Base-by-base conservation (phyloP, 2,329 filamentous ascomycete genomes). In the Claviceps spartinae region DNA sequence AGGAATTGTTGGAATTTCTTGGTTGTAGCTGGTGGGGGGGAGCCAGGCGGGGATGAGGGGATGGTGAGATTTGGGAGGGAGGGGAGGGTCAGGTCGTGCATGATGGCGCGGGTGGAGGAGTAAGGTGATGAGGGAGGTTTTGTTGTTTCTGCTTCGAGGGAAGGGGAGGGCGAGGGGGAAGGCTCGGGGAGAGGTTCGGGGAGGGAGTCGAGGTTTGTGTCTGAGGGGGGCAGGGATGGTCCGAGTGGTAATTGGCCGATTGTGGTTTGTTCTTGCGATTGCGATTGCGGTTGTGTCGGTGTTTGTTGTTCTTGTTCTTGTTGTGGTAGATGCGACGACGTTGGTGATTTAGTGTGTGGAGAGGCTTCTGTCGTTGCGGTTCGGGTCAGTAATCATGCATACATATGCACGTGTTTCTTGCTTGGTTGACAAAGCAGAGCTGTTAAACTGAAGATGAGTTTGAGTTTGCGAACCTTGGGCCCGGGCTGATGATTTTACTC, bases 1-100 rank as follows among this genome's bases (percentile, higher is more conserved):
- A 91, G 76, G 58, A 93, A 91, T 54, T 81, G 79, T 56, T 80
- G 76, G 59, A 91, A 84, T 60, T 88, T 89, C 58, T 77, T 75
- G 49, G 77, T 82, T 13, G 81, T 66, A 43, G 68, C 58, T 37
- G 71, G 62, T 0, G 72, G 68, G 11, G 78, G 78, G 2, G 78
- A 78, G 24, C 78, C 78, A 0, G 83, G 82, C 1, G 86, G 86
- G 4, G 86, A 88, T 9, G 79, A 74, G 0, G 86, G 86, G 55
- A 93, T 88, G 58, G 82, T 73, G 60, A 88, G 79, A 67, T 88
- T 83, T 1, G 86, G 82, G 4, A 82, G 67, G 2, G 80, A 73
- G 2, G 87, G 87, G 44, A 91, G 75, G 24, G 87, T 93, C 43
- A 91, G 77, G 60, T 84, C 78, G 58, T 83, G 83, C 16, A 88